Conservation (phyloP, 306 rosid species). For the Gastrolobium villosum region DNA sequence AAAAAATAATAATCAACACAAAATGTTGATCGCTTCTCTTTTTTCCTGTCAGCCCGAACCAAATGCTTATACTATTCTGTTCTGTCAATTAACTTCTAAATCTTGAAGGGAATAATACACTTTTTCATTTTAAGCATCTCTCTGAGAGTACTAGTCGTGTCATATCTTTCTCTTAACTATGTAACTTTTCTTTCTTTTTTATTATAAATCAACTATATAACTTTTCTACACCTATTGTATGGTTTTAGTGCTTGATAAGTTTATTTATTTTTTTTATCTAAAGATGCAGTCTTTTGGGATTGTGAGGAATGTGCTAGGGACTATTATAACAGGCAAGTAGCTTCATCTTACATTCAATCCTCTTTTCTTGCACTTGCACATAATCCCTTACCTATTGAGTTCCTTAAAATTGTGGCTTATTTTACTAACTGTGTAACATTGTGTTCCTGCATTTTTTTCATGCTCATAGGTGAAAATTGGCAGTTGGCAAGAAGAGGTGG, state of each 20-base stretch:
- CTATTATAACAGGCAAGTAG: constrained; percentile 67
- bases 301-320: constrained; percentile 51
- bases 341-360: neutral
- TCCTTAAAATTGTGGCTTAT: neutral
- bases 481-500: constrained; percentile 49
- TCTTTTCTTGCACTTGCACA: neutral
- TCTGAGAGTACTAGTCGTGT: neutral
- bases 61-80: neutral
- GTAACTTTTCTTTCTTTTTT: neutral
- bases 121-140: neutral
- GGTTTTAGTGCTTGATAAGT: neutral
- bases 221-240: neutral
- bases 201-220: neutral
- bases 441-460: neutral
- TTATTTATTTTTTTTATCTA: neutral
- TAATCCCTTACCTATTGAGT: neutral
- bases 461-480: constrained; percentile 55
- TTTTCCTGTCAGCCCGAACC: neutral
- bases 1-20: neutral
- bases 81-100: neutral
- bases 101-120: neutral
- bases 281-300: constrained; percentile 58
- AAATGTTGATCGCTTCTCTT: neutral
- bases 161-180: constrained; percentile 1
- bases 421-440: constrained; percentile 15